Evolutionary conservation across 2,329 filamentous ascomycete species (phyloP), one percentile per base, ranked within the genome.

Genomic region (Karstenula rhodostoma): DNA sequence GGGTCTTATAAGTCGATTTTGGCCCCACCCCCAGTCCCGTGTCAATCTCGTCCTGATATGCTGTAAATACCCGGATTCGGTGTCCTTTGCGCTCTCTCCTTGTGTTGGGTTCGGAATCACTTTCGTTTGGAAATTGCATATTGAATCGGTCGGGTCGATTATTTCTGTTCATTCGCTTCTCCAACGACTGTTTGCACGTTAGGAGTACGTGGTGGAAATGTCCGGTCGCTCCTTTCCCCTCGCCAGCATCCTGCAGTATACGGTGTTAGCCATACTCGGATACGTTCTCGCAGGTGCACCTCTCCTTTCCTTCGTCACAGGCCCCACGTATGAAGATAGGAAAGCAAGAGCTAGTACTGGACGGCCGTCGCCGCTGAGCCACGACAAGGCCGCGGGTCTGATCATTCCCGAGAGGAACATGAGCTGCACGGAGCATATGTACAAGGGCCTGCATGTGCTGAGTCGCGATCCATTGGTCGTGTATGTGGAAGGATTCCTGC

Each of bases 401-500:
- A 77, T 81, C 4, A 73, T 80, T 49, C 81, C 81, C 2, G 74
- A 77, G 17, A 59, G 61, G 23, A 69, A 73, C n/a, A 59, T 83
- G 29, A 53, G 63, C 40, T 84, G 82, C 66, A 60, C 65, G 7
- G 63, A 69, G 37, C 78, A 82, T 69, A 60, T 61, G 4, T 81
- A 79, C 57, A 68, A 69, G 37, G 65, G 68, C 2, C 69, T 83
- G 1, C 82, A 85, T 65, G 75, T 89, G 5, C 78, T 87, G 54
- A 83, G 80, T 19, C 76, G 81, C 17, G 80, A 82, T 47, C 86
- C 86, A 2, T 71, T 89, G 61, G 78, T 89, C 7, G 78, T 88
- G 17, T 88, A 88, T 70, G 82, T 89, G 49, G 84, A 86, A 68
- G 77, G 80, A 37, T 88, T 88, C 69, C 61, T 88, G 37, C 81